phyloP scores from a whole-genome alignment of 306 rosid species.

The Alnus rubra region DNA sequence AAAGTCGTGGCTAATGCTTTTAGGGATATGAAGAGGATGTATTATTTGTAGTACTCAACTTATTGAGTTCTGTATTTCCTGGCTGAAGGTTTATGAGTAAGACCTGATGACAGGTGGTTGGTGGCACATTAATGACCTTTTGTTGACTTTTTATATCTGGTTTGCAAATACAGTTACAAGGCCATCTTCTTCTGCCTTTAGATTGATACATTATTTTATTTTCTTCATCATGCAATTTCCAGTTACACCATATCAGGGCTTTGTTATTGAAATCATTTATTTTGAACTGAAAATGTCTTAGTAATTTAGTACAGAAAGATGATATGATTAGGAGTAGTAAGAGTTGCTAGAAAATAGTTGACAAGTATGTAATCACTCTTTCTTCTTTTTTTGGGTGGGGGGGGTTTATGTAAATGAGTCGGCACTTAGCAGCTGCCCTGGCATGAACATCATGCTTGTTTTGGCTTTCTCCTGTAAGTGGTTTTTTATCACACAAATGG shows the following conservation, averaged over 20 bases:
- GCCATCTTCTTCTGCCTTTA: neutral
- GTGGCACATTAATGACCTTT: neutral
- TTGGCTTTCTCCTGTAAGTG: neutral
- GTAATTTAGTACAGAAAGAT: neutral
- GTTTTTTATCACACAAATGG: neutral
- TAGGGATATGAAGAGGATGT: neutral
- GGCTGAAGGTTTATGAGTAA: neutral
- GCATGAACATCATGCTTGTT: neutral
- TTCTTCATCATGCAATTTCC: neutral
- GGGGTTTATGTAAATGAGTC: too few species aligned
- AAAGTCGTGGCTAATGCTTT: conserved; percentile 6
- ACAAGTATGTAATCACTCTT: too few species aligned
- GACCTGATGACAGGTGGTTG: neutral
- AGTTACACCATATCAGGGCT: neutral
- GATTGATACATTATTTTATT: neutral
- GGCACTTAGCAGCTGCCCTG: neutral
- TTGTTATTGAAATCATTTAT: neutral
- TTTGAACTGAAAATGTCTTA: neutral
- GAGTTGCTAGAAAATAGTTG: too few species aligned
- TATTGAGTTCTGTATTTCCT: neutral
- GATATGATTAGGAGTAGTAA: neutral
- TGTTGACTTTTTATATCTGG: conserved; percentile 1
- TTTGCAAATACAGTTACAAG: neutral
- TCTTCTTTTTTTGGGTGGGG: too few species aligned
- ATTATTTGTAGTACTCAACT: neutral